Evolutionary conservation across 495 filamentous ascomycete genomes (phyloP).

Genomic region (Lophiotrema nucula): DNA sequence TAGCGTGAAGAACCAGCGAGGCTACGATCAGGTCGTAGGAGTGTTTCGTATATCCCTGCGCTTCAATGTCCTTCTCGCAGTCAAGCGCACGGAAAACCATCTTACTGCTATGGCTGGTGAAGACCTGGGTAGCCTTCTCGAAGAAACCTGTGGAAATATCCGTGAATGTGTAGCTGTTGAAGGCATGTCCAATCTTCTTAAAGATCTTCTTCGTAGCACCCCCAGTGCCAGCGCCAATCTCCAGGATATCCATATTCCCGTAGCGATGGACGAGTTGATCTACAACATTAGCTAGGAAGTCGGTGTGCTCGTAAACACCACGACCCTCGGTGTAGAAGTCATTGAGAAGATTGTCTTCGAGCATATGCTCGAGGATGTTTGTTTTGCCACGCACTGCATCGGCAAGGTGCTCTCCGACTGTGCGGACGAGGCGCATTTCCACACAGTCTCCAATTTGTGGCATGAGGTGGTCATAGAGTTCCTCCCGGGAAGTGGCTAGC

Average conservation of each 20-base stretch:
- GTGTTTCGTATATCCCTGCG: slow-evolving; percentile 5
- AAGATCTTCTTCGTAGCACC: neutral
- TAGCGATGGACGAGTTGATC: neutral
- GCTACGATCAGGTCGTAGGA: slow-evolving; percentile 19
- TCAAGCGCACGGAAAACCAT: slow-evolving; percentile 37
- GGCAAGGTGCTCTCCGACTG: neutral
- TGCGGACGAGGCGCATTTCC: neutral
- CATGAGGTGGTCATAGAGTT: too few relatives aligned
- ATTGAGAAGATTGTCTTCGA: neutral
- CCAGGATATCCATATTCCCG: slow-evolving; percentile 6
- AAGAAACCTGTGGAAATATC: slow-evolving; percentile 24
- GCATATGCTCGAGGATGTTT: neutral
- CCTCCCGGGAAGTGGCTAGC: too few relatives aligned
- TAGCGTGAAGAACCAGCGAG: slow-evolving; percentile 14
- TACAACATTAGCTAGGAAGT: too few relatives aligned
- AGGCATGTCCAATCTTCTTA: neutral
- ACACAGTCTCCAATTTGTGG: too few relatives aligned
- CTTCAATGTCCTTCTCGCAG: slow-evolving; percentile 5
- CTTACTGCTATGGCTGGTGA: slow-evolving; percentile 13
- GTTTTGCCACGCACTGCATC: neutral
- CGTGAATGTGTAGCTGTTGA: slow-evolving; percentile 32
- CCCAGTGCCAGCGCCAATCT: slow-evolving; percentile 19
- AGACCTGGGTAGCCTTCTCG: neutral
- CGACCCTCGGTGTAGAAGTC: neutral
- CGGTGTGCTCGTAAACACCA: neutral